Evolutionary conservation across 1,284 basidiomycete species (phyloP).

Genomic region (Cryptococcus sp.): DNA sequence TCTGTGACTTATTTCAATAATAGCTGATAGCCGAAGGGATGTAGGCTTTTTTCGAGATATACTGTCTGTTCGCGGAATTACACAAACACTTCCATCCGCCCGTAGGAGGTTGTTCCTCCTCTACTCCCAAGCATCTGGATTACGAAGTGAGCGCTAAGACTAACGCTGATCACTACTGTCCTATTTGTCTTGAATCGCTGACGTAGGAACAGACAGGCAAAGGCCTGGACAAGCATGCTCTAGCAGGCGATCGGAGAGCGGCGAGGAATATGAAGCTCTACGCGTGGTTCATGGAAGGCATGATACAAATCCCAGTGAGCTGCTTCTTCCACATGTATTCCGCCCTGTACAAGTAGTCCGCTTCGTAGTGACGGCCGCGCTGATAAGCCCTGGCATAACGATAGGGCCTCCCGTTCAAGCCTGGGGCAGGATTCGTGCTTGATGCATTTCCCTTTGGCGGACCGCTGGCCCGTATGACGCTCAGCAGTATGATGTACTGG

Average conservation of each 20-base stretch:
- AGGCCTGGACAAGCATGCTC: neutral
- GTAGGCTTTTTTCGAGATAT: constrained; percentile 9
- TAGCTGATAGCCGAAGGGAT: neutral
- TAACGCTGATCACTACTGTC: no score
- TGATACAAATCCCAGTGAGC: constrained; percentile 15
- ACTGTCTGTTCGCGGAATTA: constrained; percentile 7
- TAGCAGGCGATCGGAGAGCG: constrained; percentile 1
- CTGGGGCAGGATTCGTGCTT: no score
- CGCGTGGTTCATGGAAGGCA: constrained; percentile 16
- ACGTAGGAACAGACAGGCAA: no score
- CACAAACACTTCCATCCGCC: constrained; percentile 1
- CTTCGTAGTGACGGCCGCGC: no score
- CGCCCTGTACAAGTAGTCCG: no score
- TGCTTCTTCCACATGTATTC: no score
- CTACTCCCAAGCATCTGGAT: constrained; percentile 9
- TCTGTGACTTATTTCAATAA: neutral
- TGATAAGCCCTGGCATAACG: no score
- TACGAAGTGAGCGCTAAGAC: constrained; percentile 1
- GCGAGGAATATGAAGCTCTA: constrained; percentile 7
- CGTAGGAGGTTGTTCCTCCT: neutral
- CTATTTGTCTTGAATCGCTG: no score
- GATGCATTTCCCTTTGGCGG: no score
- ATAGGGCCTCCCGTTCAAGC: no score
- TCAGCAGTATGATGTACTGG: no score
- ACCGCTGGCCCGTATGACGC: no score